Conservation (phyloP, 1,139 yeast species). For the Saccharomycopsis phalli region DNA sequence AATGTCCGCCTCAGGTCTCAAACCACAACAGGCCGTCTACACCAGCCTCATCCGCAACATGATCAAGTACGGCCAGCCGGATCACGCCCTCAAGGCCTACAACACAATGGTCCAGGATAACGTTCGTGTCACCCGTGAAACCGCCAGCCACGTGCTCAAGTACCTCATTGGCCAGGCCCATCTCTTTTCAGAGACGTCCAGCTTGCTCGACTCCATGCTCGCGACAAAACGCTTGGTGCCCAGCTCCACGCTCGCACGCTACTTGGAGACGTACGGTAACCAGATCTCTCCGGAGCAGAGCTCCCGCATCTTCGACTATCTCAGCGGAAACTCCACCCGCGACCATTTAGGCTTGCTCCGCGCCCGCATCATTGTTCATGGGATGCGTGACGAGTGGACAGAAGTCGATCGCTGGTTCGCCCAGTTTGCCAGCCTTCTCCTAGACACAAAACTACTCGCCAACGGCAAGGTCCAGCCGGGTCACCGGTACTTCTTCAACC, state of each 20-base stretch:
- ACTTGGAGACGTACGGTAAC: neutral
- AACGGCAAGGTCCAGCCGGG: neutral
- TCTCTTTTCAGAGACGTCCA: too few species aligned
- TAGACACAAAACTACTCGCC: neutral
- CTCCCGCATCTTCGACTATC: neutral
- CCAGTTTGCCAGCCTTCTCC: neutral
- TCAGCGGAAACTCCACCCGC: too few species aligned
- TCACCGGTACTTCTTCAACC: neutral
- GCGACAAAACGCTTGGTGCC: too few species aligned
- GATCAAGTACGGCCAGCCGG: neutral
- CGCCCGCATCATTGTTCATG: neutral
- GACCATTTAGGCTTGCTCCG: neutral
- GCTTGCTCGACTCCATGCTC: too few species aligned
- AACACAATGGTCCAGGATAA: neutral
- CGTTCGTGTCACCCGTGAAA: neutral
- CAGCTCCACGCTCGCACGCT: neutral
- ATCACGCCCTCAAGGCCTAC: neutral
- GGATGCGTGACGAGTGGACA: neutral
- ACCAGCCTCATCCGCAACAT: neutral
- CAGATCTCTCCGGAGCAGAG: neutral
- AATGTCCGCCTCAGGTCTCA: neutral
- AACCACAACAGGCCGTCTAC: neutral
- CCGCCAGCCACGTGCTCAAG: neutral
- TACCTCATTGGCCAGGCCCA: neutral
- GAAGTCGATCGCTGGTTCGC: neutral